Evolutionary conservation across 768 basidiomycete species (phyloP), one percentile per base, ranked within the genome.

Genomic region (Lentinula guzmanii): DNA sequence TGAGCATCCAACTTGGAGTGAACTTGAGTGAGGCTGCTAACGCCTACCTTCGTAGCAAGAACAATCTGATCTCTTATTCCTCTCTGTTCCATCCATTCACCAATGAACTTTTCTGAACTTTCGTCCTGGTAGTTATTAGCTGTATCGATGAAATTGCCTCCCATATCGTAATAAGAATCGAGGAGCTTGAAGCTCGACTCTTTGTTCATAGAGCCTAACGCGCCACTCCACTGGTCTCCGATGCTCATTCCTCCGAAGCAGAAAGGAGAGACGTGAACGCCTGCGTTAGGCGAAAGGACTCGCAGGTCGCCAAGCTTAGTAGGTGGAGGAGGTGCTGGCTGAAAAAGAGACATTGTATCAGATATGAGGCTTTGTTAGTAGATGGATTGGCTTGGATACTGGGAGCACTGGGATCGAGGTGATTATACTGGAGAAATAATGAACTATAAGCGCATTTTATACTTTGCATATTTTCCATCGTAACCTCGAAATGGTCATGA

Each of bases 41-140:
- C 31, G 16, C 10, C 4, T 41, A 42, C 54, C 37, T 56, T 56
- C 13, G 54, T 56, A 21, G 54, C 54, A 56, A 56, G 54, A 24
- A 56, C 54, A 13, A 56, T 43, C 18, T 56, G 77, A 62, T 83
- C 78, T 3, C 83, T 71, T 51, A 77, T 78, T 0, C 74, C 74
- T 24, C 80, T 71, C 34, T 69, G 63, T 63, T 80, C 75, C 58
- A 78, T 77, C 82, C 82, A 85, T 66, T 83, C 82, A 3, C 82
- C 83, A 34, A 83, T 74, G 64, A 79, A 79, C 55, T 64, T 58
- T 67, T 89, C 86, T 3, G 82, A 84, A n/a, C 76, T 67, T 62
- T 81, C 84, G 61, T 84, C 77, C 64, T 86, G 83, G 59, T 81
- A 82, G 66, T 66, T 70, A 62, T 78, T 81, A 3, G 82, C 77